A percentile compares a stretch with the other conserved stretches of the same genome.
phyloP scores from a whole-genome alignment of 805 yeast species.

The Saccharomycopsis babjevae region DNA sequence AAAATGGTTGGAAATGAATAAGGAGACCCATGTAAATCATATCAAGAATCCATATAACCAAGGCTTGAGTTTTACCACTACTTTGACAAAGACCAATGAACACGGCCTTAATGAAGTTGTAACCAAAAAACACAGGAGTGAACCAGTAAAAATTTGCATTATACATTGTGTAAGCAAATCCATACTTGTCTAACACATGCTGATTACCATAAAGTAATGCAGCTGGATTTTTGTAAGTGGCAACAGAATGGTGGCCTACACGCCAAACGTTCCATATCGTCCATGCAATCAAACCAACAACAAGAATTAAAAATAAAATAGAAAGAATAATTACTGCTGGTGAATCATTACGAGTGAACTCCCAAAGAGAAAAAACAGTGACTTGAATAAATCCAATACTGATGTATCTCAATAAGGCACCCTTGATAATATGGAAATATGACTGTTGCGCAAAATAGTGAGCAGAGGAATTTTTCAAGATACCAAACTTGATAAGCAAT shows the following conservation, averaged over 20 bases:
- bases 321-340: constrained; percentile 83
- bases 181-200: constrained; percentile 63
- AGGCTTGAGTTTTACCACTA: constrained; percentile 73
- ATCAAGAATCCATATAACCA: constrained; percentile 69
- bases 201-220: constrained; percentile 77
- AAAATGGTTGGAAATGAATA: constrained; percentile 59
- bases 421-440: constrained; percentile 59
- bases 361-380: constrained; percentile 75
- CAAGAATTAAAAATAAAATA: constrained; percentile 53
- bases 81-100: constrained; percentile 73
- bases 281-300: constrained; percentile 52
- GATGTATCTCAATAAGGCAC: constrained; percentile 67
- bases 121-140: constrained; percentile 52
- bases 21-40: constrained; percentile 55
- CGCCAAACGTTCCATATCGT: constrained; percentile 52
- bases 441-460: constrained; percentile 37
- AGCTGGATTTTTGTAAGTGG: constrained; percentile 67
- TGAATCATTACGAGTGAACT: constrained; percentile 71
- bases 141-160: constrained; percentile 77
- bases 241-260: constrained; percentile 54
- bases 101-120: constrained; percentile 54
- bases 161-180: constrained; percentile 85
- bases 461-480: constrained; percentile 37
- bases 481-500: constrained; percentile 37
- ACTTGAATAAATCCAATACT: constrained; percentile 82